These are phyloP conservation scores for Thelephora ganbajun DNA, from an alignment of 768 basidiomycete genomes.

Conservation along the genomic window DNA sequence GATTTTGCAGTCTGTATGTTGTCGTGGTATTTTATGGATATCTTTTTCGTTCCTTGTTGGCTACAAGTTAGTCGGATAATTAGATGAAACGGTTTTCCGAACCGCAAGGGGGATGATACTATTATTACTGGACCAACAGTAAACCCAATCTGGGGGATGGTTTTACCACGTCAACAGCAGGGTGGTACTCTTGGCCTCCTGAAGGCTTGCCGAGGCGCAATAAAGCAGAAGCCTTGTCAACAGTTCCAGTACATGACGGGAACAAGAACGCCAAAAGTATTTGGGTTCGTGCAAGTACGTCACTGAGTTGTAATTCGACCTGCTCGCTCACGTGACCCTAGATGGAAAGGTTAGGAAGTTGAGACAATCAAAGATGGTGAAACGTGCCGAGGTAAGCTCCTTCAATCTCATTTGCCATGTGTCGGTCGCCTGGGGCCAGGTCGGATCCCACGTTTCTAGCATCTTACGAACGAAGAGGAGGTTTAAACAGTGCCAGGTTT, in stretches of 20 bases:
- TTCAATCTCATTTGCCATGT: background rate
- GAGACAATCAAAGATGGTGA: background rate
- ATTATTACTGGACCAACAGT: slow-evolving; percentile 39
- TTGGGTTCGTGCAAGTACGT: slow-evolving; percentile 43
- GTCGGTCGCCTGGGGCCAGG: background rate
- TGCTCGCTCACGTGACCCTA: background rate
- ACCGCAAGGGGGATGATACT: too few species aligned
- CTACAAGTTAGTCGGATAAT: background rate
- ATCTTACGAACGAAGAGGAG: slow-evolving; percentile 2
- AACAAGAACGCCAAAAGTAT: slow-evolving; percentile 47
- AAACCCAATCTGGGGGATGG: slow-evolving; percentile 66
- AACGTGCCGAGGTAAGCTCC: background rate
- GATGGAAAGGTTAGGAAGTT: background rate
- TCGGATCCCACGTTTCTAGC: background rate
- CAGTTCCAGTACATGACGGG: slow-evolving; percentile 17
- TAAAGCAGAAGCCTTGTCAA: slow-evolving; percentile 23
- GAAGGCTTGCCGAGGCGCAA: slow-evolving; percentile 39
- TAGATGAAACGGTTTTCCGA: too few species aligned
- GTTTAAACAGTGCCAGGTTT: background rate
- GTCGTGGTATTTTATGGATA: slow-evolving; percentile 8
- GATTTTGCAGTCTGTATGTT: slow-evolving; percentile 7
- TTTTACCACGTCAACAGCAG: slow-evolving; percentile 52
- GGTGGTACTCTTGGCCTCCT: slow-evolving; percentile 38
- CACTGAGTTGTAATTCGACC: slow-evolving; percentile 11
- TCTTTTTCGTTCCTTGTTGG: background rate